Evolutionary conservation across 306 rosid species (phyloP).

Genomic region (Arachis stenosperma): DNA sequence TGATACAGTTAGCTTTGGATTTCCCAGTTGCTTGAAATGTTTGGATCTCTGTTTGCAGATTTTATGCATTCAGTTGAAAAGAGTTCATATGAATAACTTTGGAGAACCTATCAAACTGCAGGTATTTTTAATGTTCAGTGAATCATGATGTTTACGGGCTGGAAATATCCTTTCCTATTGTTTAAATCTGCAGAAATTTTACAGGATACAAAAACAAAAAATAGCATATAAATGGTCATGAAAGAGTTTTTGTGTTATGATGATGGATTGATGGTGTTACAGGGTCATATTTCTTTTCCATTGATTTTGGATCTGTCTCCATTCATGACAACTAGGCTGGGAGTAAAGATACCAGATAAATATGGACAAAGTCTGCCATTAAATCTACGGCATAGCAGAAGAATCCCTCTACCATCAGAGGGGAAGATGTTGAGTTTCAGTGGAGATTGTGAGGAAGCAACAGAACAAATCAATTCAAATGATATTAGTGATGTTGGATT

Average conservation of each 20-base stretch:
- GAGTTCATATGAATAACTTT: slow-evolving; percentile 59
- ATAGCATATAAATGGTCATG: slow-evolving; percentile 22
- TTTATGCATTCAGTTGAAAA: slow-evolving; percentile 83
- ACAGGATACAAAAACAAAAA: background rate
- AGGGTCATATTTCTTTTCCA: slow-evolving; percentile 88
- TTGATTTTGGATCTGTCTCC: slow-evolving; percentile 65
- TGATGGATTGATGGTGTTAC: slow-evolving; percentile 39
- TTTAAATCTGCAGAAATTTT: slow-evolving; percentile 20
- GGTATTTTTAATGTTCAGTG: slow-evolving; percentile 47
- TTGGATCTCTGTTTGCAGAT: slow-evolving; percentile 58
- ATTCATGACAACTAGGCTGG: slow-evolving; percentile 70
- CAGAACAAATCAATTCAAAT: slow-evolving; percentile 35
- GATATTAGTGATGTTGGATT: slow-evolving; percentile 39
- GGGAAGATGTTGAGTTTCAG: slow-evolving; percentile 39
- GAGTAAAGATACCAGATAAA: slow-evolving; percentile 49
- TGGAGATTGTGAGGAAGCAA: slow-evolving; percentile 35
- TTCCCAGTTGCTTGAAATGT: slow-evolving; percentile 29
- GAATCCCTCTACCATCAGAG: slow-evolving; percentile 42
- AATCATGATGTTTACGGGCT: slow-evolving; percentile 10
- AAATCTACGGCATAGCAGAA: slow-evolving; percentile 35
- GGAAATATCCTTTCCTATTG: slow-evolving; percentile 33
- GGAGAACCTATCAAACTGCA: slow-evolving; percentile 74
- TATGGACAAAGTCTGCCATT: slow-evolving; percentile 43
- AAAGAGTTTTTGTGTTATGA: slow-evolving; percentile 7
- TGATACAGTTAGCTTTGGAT: slow-evolving; percentile 2